A percentile compares a stretch with the other conserved stretches of the same genome.
Evolutionary conservation across 208 protist genomes (phyloP).

Genomic region (Trypanosoma conorhini): DNA sequence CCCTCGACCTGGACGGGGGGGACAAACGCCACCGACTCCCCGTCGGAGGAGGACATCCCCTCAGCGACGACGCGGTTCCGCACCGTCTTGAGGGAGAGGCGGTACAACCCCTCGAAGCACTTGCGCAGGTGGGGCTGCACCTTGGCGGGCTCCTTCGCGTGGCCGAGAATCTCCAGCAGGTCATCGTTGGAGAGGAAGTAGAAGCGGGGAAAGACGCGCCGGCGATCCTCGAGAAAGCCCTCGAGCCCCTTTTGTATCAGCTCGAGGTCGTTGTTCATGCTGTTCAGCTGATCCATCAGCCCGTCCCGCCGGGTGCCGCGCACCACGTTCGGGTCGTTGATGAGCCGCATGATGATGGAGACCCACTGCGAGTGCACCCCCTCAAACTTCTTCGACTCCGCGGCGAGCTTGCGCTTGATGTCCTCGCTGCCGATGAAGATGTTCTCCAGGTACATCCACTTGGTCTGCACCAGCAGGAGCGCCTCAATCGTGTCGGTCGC

Average conservation of each 20-base stretch:
- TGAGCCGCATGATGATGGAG: slow-evolving; percentile 82
- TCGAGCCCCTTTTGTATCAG: slow-evolving; percentile 97
- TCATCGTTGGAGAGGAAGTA: slow-evolving; percentile 99
- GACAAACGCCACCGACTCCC: slow-evolving; percentile 94
- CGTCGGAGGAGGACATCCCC: slow-evolving; percentile 89
- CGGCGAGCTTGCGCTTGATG: slow-evolving; percentile 97
- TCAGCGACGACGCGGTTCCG: slow-evolving; percentile 76
- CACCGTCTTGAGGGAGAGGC: slow-evolving; percentile 81
- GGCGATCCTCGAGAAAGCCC: slow-evolving; percentile 97
- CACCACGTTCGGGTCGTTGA: slow-evolving; percentile 90
- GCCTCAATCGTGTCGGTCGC: slow-evolving; percentile 95
- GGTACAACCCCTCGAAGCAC: slow-evolving; percentile 97
- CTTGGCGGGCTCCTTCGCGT: slow-evolving; percentile 96
- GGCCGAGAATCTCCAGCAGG: slow-evolving; percentile 97
- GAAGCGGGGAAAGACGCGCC: slow-evolving; percentile 96
- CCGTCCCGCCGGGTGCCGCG: slow-evolving; percentile 89
- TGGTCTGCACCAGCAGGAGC: slow-evolving; percentile 92
- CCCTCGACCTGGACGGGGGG: slow-evolving; percentile 88
- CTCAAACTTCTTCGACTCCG: slow-evolving; percentile 96
- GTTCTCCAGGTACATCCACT: slow-evolving; percentile 98
- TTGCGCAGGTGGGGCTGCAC: slow-evolving; percentile 98
- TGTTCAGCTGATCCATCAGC: slow-evolving; percentile 91
- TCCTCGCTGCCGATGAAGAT: slow-evolving; percentile 97
- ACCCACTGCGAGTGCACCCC: slow-evolving; percentile 96
- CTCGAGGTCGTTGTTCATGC: slow-evolving; percentile 95